These are phyloP conservation scores for Carex pumila DNA, from an alignment of 176 grass and related monocot genomes.

Conservation along the genomic window DNA sequence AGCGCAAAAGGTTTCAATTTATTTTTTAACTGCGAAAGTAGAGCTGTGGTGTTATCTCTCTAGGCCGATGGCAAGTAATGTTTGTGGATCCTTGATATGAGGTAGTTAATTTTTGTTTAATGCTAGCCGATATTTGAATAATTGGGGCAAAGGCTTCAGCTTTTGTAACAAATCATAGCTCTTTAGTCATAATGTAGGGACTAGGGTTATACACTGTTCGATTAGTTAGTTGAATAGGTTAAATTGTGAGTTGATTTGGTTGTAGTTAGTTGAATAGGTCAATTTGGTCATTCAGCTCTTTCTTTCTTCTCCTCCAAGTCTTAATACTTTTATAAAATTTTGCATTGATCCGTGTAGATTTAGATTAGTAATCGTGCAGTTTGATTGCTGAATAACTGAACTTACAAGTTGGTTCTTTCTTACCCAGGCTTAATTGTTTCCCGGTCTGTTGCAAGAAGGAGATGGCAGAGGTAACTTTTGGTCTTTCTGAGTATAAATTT, in stretches of 20 bases:
- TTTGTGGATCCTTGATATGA: conserved; percentile 12
- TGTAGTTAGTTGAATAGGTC: not conserved
- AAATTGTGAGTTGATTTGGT: not conserved
- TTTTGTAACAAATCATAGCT: not conserved
- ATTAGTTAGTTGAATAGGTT: not conserved
- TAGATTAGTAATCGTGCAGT: not conserved
- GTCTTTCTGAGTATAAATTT: not conserved
- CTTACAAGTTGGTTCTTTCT: not conserved
- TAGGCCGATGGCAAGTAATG: not conserved
- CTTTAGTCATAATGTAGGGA: not conserved
- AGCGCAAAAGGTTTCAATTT: not conserved
- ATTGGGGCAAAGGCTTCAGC: not conserved
- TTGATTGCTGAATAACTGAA: not conserved
- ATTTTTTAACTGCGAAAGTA: not conserved
- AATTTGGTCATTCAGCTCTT: not conserved
- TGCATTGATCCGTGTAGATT: not conserved
- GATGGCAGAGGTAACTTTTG: conserved; percentile 48
- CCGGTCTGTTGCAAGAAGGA: conserved; percentile 32
- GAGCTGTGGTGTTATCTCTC: not conserved
- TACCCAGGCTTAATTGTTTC: conserved; percentile 52
- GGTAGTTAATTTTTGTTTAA: conserved; percentile 1
- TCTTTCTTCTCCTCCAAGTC: conserved; percentile 14
- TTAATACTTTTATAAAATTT: not conserved
- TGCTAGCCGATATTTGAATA: not conserved
- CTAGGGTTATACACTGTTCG: not conserved